These are phyloP conservation scores for Alternaria rosae DNA, from an alignment of 2,329 filamentous ascomycete species.

Conservation along the genomic window DNA sequence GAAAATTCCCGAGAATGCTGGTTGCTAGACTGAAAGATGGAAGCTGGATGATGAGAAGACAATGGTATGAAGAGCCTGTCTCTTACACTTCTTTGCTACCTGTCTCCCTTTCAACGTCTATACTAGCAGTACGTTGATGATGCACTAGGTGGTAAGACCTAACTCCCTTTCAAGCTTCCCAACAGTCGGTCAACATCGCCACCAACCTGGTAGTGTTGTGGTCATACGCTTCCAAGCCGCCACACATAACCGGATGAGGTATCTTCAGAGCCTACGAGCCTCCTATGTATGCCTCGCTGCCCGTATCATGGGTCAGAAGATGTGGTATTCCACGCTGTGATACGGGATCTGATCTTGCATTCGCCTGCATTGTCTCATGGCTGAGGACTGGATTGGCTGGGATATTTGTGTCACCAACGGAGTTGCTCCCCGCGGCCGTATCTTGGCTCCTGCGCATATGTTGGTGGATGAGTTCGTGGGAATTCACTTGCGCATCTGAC, in stretches of 20 bases:
- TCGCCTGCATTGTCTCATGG: neutral
- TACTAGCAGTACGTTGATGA: neutral
- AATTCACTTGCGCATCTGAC: neutral
- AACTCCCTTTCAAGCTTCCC: neutral
- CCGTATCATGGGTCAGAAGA: neutral
- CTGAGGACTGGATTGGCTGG: neutral
- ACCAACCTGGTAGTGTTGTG: neutral
- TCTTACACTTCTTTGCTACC: neutral
- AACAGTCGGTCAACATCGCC: neutral
- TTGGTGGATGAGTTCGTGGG: neutral
- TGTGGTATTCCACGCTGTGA: neutral
- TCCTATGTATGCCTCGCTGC: neutral
- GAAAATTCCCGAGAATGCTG: neutral
- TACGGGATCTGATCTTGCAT: neutral
- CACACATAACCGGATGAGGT: neutral
- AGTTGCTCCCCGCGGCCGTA: neutral
- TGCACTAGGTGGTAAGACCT: neutral
- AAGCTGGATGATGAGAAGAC: neutral
- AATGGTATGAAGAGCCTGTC: neutral
- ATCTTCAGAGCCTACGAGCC: accelerated
- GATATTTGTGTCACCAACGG: neutral
- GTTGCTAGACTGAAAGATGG: neutral
- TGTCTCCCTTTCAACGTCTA: neutral
- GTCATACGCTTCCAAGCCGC: neutral
- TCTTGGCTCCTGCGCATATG: neutral